Base-by-base conservation (phyloP, 2,329 filamentous ascomycete genomes). In the Trichophyton equinum region DNA sequence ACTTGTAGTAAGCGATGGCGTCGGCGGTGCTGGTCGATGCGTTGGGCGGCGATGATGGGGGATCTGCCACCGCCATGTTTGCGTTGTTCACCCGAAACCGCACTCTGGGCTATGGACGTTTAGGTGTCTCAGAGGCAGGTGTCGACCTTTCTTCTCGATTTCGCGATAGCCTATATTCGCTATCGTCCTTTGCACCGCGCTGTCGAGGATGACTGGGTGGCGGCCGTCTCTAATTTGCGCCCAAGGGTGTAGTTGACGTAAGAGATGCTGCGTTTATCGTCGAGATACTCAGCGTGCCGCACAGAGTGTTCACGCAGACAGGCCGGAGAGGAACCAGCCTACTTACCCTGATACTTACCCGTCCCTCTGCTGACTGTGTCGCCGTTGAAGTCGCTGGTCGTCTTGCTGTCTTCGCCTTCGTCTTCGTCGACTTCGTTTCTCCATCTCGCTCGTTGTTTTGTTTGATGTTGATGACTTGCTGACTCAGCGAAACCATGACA, bases 1-100 rank as follows among this genome's bases (percentile, higher is more conserved):
- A 77, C 79, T 99, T 99, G 83, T 97, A 99, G 82, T 94, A 96
- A 62, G 86, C 82, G 59, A 99, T 80, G 64, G 91, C 87, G 70
- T 94, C 89, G 70, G 91, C 86, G 51, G 74, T 66, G 8, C 74
- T 74, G 40, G 72, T 71, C 56, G 71, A 71, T 25, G 72, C 69
- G 59, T 71, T 73, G 61, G 72, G 72, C 62, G 72, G 72, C 59
- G 75, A 75, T 53, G 62, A 64, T 47, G 56, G 60, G n/a, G 61
- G 46, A 53, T 58, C 60, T 59, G 60, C 60, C 11, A 59, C 11
- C 25, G 51, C 51, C 51, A 55, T 27, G 49, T 58, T 44, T 44
- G 15, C 40, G 33, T 38, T 13, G 33, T 13, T 60, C 58, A 47
- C 15, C 27, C 33, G 25, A n/a, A 18, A 33, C 27, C 7, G 13